Evolutionary conservation across 1,284 basidiomycete species (phyloP).

Genomic region (Boletus sp.): DNA sequence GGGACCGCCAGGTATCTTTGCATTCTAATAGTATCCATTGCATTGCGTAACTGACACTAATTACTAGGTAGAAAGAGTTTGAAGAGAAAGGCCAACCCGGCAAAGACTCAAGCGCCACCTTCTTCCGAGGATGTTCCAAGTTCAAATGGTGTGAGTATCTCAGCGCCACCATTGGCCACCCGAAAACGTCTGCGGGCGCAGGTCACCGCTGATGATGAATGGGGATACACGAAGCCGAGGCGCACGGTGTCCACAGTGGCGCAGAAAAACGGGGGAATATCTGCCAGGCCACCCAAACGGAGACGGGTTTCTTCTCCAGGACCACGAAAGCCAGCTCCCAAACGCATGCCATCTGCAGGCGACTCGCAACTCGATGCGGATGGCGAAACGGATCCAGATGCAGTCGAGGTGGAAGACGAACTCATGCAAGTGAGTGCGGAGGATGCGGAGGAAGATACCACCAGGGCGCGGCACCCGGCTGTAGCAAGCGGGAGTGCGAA

Average conservation of each 20-base stretch:
- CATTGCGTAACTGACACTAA: conserved; percentile 3
- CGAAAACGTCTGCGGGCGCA: conserved; percentile 29
- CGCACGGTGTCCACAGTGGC: conserved; percentile 11
- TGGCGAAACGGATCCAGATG: conserved; percentile 35
- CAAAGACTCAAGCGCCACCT: conserved; percentile 2
- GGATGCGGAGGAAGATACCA: conserved; percentile 19
- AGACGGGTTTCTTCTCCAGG: conserved; percentile 32
- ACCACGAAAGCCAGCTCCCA: conserved; percentile 14
- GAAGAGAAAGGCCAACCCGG: conserved; percentile 24
- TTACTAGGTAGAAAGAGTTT: conserved; percentile 16
- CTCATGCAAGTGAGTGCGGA: conserved; percentile 30
- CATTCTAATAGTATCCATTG: not conserved
- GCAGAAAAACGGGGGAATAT: conserved; percentile 5
- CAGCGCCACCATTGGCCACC: conserved; percentile 18
- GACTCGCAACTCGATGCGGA: conserved; percentile 36
- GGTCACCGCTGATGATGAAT: conserved; percentile 4
- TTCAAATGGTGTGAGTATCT: conserved; percentile 14
- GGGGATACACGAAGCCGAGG: conserved; percentile 9
- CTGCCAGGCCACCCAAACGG: conserved; percentile 14
- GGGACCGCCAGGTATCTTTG: conserved; percentile 55
- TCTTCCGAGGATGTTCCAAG: conserved; percentile 8
- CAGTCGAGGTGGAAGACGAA: conserved; percentile 33
- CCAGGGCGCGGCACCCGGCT: not conserved
- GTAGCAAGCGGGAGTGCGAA: not conserved
- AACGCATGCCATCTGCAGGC: conserved; percentile 26